Base-by-base conservation (phyloP, 2,329 filamentous ascomycete species). In the Hawksworthiomyces lignivorus region DNA sequence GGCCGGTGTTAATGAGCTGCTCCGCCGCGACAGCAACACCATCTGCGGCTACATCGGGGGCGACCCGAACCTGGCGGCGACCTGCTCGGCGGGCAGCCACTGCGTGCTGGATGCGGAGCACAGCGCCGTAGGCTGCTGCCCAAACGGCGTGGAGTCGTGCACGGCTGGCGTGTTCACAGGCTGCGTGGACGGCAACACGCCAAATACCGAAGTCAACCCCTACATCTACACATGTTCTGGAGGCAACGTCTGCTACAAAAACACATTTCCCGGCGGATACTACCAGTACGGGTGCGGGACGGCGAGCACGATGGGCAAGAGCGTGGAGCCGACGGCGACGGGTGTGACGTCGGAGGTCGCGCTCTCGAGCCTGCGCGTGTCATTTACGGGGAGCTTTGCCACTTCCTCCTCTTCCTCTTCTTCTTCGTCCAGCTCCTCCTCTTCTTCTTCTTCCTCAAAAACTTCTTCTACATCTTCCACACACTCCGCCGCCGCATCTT, bases 11-110 rank as follows among this genome's bases (percentile, higher is more conserved):
- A 51, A 55, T 37, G 54, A 57, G 29, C 57, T 68, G 6, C 52
- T 55, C 19, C 64, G 62, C 34, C 64, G 68, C 29, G 63, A 70
- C 45, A 53, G 56, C 20, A 75, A 75, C 56, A 78, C 74, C 14
- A 54, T 80, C 43, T 79, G 75, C 50, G 75, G 75, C 31, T 80
- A 69, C 56, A 64, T 80, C 52, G 69, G 67, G 46, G 75, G 73
- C 18, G 56, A 77, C 48, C 56, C 67, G 1, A 57, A 59, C 19
- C 57, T 77, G 22, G 72, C 74, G 3, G 75, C 75, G 29, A 79
- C 75, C 28, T 80, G 75, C 53, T 68, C 64, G 21, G 64, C 67
- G 0, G 75, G 74, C 26, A 77, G 73, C 28, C 73, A 79, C 55
- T 80, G 75, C 53, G 75, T 73, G 19, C 59, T 73, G 32, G 73